A percentile compares a stretch with the other conserved stretches of the same genome.
Evolutionary conservation across 2,329 filamentous ascomycete species (phyloP).

Genomic region (Penicillium sp.): DNA sequence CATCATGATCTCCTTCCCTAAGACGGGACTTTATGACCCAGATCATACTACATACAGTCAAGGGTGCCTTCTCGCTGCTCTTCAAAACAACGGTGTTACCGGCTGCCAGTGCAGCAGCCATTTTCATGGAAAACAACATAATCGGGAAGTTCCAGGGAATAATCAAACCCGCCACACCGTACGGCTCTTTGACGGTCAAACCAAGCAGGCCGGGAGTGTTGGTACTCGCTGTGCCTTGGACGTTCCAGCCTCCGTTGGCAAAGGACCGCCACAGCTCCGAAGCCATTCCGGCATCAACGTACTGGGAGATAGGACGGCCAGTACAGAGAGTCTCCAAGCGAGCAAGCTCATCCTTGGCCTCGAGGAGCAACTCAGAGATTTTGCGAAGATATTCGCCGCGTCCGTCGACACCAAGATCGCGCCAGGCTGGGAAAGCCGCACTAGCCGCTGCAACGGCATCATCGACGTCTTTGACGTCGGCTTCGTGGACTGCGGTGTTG

Average conservation of each 20-base stretch:
- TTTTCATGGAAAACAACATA: conserved; percentile 55
- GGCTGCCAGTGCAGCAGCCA: conserved; percentile 63
- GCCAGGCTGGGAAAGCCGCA: conserved; percentile 44
- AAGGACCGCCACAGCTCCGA: conserved; percentile 32
- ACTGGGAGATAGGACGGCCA: conserved; percentile 37
- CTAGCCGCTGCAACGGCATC: conserved; percentile 43
- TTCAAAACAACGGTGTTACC: conserved; percentile 67
- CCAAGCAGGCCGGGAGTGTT: conserved; percentile 33
- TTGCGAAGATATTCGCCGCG: conserved; percentile 39
- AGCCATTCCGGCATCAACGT: conserved; percentile 27
- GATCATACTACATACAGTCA: conserved; percentile 50
- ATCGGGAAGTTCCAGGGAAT: conserved; percentile 63
- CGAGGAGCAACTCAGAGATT: conserved; percentile 35
- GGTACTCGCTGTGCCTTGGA: conserved; percentile 35
- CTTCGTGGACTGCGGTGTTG: conserved; percentile 34
- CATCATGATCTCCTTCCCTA: too few relatives aligned
- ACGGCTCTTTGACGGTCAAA: conserved; percentile 51
- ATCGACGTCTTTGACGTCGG: conserved; percentile 37
- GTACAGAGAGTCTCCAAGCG: conserved; percentile 42
- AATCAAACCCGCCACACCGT: conserved; percentile 62
- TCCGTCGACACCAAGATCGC: conserved; percentile 37
- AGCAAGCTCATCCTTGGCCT: conserved; percentile 35
- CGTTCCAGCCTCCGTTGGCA: conserved; percentile 33
- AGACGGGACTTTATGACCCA: too few relatives aligned
- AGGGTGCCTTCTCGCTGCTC: conserved; percentile 65